Base-by-base conservation (phyloP, 257 asterid species). In the Leptodermis oblonga region DNA sequence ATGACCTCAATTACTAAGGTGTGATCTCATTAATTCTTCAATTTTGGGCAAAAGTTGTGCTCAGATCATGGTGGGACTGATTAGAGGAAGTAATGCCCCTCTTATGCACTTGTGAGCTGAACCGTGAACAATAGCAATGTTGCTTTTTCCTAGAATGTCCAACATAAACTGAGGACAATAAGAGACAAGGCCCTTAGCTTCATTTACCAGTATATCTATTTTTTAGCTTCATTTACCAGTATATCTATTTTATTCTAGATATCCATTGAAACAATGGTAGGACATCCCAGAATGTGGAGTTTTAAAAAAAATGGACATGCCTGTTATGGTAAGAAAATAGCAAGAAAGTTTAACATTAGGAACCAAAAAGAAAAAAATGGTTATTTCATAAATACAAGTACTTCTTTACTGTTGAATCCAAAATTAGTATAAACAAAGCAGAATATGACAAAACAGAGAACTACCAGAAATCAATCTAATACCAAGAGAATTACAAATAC, bases 111-210 rank as follows among this genome's bases (percentile, higher is more conserved):
- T 92, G 67, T 89, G 98, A 56, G 86, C 65, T 8, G 88, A 56
- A 31, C 96, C 96, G 71, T 72, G 77, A 15, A 92, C 87, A 28
- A 96, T 90, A 10, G 92, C 92, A 69, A 92, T 92, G 76, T 89
- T 89, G 41, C 69, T 69, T 49, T 73, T 61, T 23, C 98, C 98
- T 59, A 92, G 54, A 43, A 92, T 88, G 71, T 92, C 94, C 74
- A 89, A 15, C 98, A 89, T 92, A 12, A 96, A 89, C 42, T 89
- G 84, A 2, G 98, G 98, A 74, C 89, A 92, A 13, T 96, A 96
- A 7, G 98, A 96, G 53, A 92, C 64, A 4, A 92, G 70, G 28
- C 98, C 98, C 70, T 86, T 87, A 6, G 85, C 76, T 72, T 92
- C 98, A 67, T 89, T 92, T 73, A 79, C 48, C 34, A 92, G 77